phyloP scores from a whole-genome alignment of 2,329 filamentous ascomycete genomes.

The Alternaria dauci region DNA sequence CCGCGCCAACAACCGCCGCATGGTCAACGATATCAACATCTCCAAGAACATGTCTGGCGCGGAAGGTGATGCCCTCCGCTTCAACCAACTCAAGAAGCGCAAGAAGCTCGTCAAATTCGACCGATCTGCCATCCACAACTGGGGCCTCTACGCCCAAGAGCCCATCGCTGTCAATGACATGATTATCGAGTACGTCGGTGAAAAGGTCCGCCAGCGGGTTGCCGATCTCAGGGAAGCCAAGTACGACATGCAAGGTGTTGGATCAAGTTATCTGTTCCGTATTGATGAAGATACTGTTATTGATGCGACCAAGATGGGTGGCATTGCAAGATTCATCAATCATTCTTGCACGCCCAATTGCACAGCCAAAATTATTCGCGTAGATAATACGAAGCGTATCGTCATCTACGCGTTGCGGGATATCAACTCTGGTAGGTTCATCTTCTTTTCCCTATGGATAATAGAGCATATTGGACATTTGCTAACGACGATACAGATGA shows the following conservation, averaged over 20 bases:
- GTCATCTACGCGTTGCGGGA: slow-evolving; percentile 98
- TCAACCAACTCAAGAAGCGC: slow-evolving; percentile 99
- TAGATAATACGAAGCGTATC: slow-evolving; percentile 96
- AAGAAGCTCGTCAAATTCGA: slow-evolving; percentile 99
- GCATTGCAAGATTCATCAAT: slow-evolving; percentile 98
- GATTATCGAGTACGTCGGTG: slow-evolving; percentile 99
- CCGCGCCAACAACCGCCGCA: slow-evolving; percentile 92
- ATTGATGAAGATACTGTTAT: slow-evolving; percentile 98
- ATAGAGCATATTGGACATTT: not conserved
- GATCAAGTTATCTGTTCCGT: slow-evolving; percentile 95
- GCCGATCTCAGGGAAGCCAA: slow-evolving; percentile 93
- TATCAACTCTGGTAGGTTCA: slow-evolving; percentile 87
- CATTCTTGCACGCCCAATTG: slow-evolving; percentile 98
- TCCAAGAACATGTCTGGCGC: slow-evolving; percentile 76
- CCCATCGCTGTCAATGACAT: slow-evolving; percentile 97
- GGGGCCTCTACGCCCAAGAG: slow-evolving; percentile 97
- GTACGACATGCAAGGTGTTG: slow-evolving; percentile 95
- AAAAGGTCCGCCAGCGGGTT: slow-evolving; percentile 95
- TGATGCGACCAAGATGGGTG: slow-evolving; percentile 97
- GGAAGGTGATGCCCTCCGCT: slow-evolving; percentile 91
- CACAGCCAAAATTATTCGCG: slow-evolving; percentile 99
- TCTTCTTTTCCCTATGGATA: slow-evolving; percentile 8
- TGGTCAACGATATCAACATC: slow-evolving; percentile 92
- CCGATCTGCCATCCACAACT: slow-evolving; percentile 97
- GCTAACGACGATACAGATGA: slow-evolving; percentile 72